Base-by-base conservation (phyloP, 768 basidiomycete species). In the Neoboletus magnificus region DNA sequence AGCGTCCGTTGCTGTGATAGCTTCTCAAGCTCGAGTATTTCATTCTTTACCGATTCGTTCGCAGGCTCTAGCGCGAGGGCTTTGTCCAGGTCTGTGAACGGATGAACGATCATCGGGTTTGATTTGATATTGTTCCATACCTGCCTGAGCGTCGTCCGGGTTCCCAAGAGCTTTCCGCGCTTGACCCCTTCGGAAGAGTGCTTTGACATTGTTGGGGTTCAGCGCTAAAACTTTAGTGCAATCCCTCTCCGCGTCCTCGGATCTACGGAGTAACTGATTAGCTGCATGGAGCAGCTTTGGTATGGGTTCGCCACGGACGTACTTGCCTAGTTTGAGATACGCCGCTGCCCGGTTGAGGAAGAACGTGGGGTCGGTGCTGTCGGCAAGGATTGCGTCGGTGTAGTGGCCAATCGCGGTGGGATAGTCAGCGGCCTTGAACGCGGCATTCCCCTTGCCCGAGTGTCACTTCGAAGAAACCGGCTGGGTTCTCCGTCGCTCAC, bases 241-340 rank as follows among this genome's bases (percentile, higher is more conserved):
- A 66, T 96, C 93, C 53, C 89, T 72, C 63, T 89, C 86, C 18
- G 88, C 89, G 71, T 95, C 93, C 66, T 86, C 81, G 61, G 82
- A 77, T 66, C 92, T 93, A 55, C 6, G 13, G 15, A 52, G 13
- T 52, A 43, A 27, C 46, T 45, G 41, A 54, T 56, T 43, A 58
- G 53, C 8, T 11, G 3, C 44, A n/a, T 42, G 53, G 35, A 41
- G 43, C 30, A 18, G 32, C n/a, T 25, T 30, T 46, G 39, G 43
- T 20, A 25, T 27, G 25, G 6, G 22, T 44, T 23, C 25, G 32
- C 1, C 11, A 30, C 6, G 48, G 72, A 86, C 92, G 76, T 78
- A 93, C 93, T 96, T 97, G 82, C 85, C 86, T 75, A 96, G 82
- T 79, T 93, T 95, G 57, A 98, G 80, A 76, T 95, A 95, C 27